A percentile compares a stretch with the other conserved stretches of the same genome.
These are phyloP conservation scores for Cordyceps javanica DNA, from an alignment of 2,329 filamentous ascomycete species.

Conservation along the genomic window DNA sequence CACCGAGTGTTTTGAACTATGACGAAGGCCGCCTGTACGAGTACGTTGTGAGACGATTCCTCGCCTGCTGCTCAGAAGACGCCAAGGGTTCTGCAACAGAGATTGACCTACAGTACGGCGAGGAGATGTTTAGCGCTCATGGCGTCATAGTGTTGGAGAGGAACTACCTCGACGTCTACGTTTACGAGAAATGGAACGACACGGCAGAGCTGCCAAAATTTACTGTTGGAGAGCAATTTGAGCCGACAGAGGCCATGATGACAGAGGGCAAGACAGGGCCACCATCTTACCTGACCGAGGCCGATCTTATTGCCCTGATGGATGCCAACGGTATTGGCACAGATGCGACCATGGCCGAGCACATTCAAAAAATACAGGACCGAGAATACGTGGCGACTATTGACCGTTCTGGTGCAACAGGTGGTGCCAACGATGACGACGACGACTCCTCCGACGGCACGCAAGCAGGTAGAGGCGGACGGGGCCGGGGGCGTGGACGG, in stretches of 20 bases:
- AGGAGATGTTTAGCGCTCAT: conserved; percentile 74
- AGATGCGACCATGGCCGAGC: conserved; percentile 97
- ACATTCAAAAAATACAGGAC: conserved; percentile 92
- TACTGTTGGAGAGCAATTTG: conserved; percentile 71
- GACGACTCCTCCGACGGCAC: neutral
- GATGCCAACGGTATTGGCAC: conserved; percentile 98
- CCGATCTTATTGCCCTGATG: conserved; percentile 93
- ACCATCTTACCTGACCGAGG: conserved; percentile 85
- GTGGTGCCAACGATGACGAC: conserved; percentile 33
- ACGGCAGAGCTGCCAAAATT: conserved; percentile 78
- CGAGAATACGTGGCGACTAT: conserved; percentile 73
- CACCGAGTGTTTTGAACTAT: conserved; percentile 54
- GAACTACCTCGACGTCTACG: conserved; percentile 93
- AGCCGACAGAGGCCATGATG: conserved; percentile 83
- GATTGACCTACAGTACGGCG: conserved; percentile 76
- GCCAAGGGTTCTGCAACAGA: conserved; percentile 82
- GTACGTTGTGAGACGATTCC: conserved; percentile 83
- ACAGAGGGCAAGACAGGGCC: conserved; percentile 83
- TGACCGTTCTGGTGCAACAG: conserved; percentile 35
- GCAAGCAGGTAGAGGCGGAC: conserved; percentile 32
- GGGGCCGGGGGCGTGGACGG: conserved; percentile 42
- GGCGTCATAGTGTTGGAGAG: conserved; percentile 79
- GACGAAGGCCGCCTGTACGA: conserved; percentile 80
- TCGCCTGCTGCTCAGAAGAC: conserved; percentile 94
- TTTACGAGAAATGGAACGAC: conserved; percentile 95